Evolutionary conservation across 805 yeast genomes (phyloP).

Genomic region (Candida parachauliodes): DNA sequence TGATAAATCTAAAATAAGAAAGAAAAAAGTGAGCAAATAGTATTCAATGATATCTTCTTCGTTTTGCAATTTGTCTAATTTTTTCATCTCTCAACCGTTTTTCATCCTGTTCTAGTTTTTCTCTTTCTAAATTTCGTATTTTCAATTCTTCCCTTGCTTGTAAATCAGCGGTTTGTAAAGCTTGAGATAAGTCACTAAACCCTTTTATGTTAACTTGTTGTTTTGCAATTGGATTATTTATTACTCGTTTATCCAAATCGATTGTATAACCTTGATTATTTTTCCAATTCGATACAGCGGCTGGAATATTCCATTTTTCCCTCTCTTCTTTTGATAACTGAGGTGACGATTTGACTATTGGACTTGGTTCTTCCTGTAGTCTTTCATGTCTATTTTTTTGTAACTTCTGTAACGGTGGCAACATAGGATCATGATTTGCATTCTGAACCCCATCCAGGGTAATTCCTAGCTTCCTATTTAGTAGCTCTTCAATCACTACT

Average conservation of each 20-base stretch:
- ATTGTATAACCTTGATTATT: conserved; percentile 88
- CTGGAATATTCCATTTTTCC: conserved; percentile 81
- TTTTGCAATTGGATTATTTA: conserved; percentile 43
- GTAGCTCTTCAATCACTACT: conserved; percentile 48
- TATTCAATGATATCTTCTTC: conserved; percentile 10
- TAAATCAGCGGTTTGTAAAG: conserved; percentile 62
- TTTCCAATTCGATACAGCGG: conserved; percentile 93
- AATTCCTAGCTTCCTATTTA: conserved; percentile 40
- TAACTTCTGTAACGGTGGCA: conserved; percentile 73
- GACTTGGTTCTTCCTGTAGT: conserved; percentile 21
- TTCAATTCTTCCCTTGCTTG: conserved; percentile 18
- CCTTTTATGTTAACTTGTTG: conserved; percentile 47
- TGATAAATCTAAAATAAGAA: conserved; percentile 24
- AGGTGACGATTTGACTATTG: conserved; percentile 44
- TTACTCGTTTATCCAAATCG: conserved; percentile 69
- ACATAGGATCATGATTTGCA: conserved; percentile 66
- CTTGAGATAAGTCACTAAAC: conserved; percentile 62
- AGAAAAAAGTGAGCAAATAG: conserved; percentile 14
- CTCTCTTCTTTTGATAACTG: conserved; percentile 65
- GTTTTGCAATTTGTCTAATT: conserved; percentile 25
- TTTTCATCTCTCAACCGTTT: conserved; percentile 6
- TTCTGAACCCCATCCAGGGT: conserved; percentile 44
- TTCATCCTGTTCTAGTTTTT: conserved; percentile 15
- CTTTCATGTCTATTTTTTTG: conserved; percentile 63
- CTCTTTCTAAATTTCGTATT: conserved; percentile 6